These are phyloP conservation scores for Colletotrichum tamarilloi DNA, from an alignment of 2,329 filamentous ascomycete genomes.

Conservation along the genomic window DNA sequence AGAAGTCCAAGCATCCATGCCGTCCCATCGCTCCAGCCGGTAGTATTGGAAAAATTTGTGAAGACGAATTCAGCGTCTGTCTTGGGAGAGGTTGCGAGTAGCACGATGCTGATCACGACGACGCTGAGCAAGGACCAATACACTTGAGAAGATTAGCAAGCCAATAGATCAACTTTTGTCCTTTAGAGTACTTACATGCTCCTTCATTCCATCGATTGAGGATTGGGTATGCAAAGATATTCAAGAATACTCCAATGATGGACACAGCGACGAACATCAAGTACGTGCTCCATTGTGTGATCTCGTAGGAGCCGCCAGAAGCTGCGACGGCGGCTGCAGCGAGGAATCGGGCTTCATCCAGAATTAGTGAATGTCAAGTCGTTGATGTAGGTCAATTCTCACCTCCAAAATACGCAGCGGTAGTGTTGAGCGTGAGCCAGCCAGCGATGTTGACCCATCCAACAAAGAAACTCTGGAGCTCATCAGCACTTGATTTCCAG, in stretches of 20 bases:
- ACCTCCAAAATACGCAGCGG: conserved; percentile 56
- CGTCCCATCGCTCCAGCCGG: conserved; percentile 57
- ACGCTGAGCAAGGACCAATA: conserved; percentile 56
- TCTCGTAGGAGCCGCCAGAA: conserved; percentile 49
- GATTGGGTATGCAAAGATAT: conserved; percentile 54
- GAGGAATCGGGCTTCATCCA: conserved; percentile 52
- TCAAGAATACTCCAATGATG: conserved; percentile 50
- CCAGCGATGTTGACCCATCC: conserved; percentile 59
- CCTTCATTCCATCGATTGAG: conserved; percentile 54
- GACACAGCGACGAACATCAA: conserved; percentile 54
- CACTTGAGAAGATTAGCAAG: conserved; percentile 39
- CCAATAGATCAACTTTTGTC: no score
- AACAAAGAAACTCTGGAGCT: conserved; percentile 52
- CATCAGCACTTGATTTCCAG: neutral
- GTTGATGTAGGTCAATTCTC: neutral
- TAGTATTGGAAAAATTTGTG: conserved; percentile 55
- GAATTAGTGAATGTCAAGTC: neutral
- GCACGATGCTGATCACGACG: conserved; percentile 54
- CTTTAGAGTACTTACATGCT: conserved; percentile 44
- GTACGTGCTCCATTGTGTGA: conserved; percentile 53
- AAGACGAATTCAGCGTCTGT: conserved; percentile 56
- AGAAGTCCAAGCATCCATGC: conserved; percentile 60
- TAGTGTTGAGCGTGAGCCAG: conserved; percentile 57
- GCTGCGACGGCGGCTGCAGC: conserved; percentile 54
- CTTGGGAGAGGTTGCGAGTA: conserved; percentile 56